phyloP scores from a whole-genome alignment of 2,329 filamentous ascomycete species.

The Bipolaris cookei region DNA sequence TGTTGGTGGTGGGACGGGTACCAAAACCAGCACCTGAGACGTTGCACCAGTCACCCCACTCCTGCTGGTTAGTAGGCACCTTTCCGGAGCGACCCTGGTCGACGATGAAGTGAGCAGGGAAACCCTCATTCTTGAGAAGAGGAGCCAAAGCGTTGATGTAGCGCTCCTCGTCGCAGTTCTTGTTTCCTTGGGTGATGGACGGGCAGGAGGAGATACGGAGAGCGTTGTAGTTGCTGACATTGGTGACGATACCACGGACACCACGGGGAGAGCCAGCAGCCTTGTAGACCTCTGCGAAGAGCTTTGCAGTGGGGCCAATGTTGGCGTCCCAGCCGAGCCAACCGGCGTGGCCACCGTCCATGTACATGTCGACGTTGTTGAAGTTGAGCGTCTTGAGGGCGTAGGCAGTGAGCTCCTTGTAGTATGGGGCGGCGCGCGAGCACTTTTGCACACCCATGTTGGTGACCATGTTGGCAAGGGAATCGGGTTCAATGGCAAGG shows the following conservation, averaged over 20 bases:
- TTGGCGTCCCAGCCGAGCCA: slow-evolving; percentile 71
- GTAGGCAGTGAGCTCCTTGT: slow-evolving; percentile 63
- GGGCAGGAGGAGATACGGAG: slow-evolving; percentile 56
- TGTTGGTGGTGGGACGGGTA: slow-evolving; percentile 66
- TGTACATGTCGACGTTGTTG: slow-evolving; percentile 67
- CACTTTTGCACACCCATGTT: slow-evolving; percentile 63
- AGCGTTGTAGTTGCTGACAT: slow-evolving; percentile 66
- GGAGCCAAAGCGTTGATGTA: slow-evolving; percentile 61
- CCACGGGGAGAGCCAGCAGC: slow-evolving; percentile 55
- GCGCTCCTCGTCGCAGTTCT: slow-evolving; percentile 61
- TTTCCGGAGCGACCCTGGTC: slow-evolving; percentile 65
- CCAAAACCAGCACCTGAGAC: slow-evolving; percentile 69
- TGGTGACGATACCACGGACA: slow-evolving; percentile 62
- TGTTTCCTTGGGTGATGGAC: slow-evolving; percentile 53
- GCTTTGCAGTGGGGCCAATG: slow-evolving; percentile 57
- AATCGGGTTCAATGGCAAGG: slow-evolving; percentile 54
- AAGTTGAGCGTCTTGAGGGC: slow-evolving; percentile 64
- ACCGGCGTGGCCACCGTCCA: slow-evolving; percentile 68
- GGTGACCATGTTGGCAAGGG: slow-evolving; percentile 67
- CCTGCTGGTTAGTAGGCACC: slow-evolving; percentile 62
- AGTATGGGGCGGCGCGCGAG: slow-evolving; percentile 60
- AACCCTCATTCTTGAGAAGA: slow-evolving; percentile 55
- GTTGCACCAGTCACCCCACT: slow-evolving; percentile 74
- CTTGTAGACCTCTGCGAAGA: slow-evolving; percentile 57
- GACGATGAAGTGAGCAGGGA: slow-evolving; percentile 62